These are phyloP conservation scores for Silene noctiflora DNA, from an alignment of 179 eudicot species.

Conservation along the genomic window DNA sequence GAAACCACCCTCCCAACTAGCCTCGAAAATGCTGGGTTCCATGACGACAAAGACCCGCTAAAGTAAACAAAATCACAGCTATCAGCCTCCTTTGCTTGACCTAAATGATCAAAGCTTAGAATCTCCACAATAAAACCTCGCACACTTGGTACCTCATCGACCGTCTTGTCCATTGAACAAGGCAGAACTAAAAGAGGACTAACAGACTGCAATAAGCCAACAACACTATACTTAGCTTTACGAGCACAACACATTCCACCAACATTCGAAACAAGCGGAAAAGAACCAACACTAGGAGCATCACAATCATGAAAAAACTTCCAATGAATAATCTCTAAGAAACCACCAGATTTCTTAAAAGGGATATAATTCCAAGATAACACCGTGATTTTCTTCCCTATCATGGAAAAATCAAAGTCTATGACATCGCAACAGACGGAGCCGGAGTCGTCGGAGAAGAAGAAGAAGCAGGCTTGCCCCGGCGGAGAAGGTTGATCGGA, in stretches of 20 bases:
- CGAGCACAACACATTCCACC: slow-evolving; percentile 24
- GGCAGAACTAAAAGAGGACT: slow-evolving; percentile 66
- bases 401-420: slow-evolving; percentile 39
- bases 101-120: slow-evolving; percentile 10
- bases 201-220: slow-evolving; percentile 52
- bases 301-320: slow-evolving; percentile 19
- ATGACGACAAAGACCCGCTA: slow-evolving; percentile 44
- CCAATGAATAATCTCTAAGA: slow-evolving; percentile 74
- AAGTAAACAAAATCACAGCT: slow-evolving; percentile 52
- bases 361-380: slow-evolving; percentile 83
- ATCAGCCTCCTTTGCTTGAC: slow-evolving; percentile 29
- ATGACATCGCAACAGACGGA: slow-evolving; percentile 66
- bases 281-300: slow-evolving; percentile 18
- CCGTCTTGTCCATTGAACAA: slow-evolving; percentile 26
- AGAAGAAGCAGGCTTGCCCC: slow-evolving; percentile 45
- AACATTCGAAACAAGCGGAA: slow-evolving; percentile 32
- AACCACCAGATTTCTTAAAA: slow-evolving; percentile 44
- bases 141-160: slow-evolving; percentile 24
- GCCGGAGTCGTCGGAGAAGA: slow-evolving; percentile 51
- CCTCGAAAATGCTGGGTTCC: slow-evolving; percentile 62
- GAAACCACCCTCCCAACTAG: slow-evolving; percentile 42
- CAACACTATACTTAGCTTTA: slow-evolving; percentile 37
- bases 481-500: slow-evolving; percentile 17
- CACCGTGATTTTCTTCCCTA: slow-evolving; percentile 46
- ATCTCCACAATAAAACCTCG: slow-evolving; percentile 53